Base-by-base conservation (phyloP, 2,329 filamentous ascomycete species). In the Colletotrichum plurivorum region DNA sequence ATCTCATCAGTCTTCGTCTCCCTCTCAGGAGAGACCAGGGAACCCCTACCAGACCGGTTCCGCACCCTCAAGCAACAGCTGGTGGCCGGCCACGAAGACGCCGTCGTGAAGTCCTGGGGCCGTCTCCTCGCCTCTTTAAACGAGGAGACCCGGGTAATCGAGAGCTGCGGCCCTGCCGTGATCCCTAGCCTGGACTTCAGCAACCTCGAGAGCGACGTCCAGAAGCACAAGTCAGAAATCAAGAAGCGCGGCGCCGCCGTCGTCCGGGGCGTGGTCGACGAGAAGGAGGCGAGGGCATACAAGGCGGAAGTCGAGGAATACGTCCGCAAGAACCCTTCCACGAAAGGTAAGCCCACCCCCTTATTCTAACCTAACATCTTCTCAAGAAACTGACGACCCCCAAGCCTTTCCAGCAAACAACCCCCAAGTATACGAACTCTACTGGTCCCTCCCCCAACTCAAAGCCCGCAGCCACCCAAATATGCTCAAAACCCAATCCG, bases 381-480 rank as follows among this genome's bases (percentile, higher is more conserved):
- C 18, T 4, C 46, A 49, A 5, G 9, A 9, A 20, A 49, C 46
- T 20, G 3, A 49, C n/a, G 18, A 12, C 8, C 5, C 5, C 2
- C 25, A 36, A 87, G 92, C 89, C 2, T 94, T 93, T 71, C 93
- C 92, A 0, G 78, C 85, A 0, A 81, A 91, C 53, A 85, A 90
- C 49, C 92, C 91, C 0, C 89, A 92, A 52, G 92, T 94, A 6
- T 93, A 89, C 74, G 92, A 94, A 76, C 82, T 94, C 1, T 94
- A 94, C 79, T 94, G 92, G 92, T 92, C 91, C 0, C 84, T 84
- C 1, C 83, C 90, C 1, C 93, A 95, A 76, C 82, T 92, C 51
- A 85, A 87, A 71, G 92, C 91, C 4, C 86, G 93, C n/a, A 81
- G 86, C 0, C 90, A 94, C 75, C 87, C 89, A 0, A 88, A 89